phyloP scores from a whole-genome alignment of 2,329 filamentous ascomycete genomes.

The Periconia sp. region DNA sequence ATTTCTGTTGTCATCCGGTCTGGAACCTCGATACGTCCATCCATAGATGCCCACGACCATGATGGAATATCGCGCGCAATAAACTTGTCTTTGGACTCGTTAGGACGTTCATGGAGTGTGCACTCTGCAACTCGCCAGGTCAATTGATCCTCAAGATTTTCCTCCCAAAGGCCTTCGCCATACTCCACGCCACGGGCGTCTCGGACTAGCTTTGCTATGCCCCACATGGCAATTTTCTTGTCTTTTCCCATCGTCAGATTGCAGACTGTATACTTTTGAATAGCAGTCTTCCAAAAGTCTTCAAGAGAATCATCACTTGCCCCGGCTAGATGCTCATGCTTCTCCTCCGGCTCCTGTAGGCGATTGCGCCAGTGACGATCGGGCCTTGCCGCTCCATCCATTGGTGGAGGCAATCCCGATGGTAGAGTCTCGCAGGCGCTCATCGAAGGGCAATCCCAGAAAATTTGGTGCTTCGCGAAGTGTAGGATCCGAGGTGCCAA shows the following conservation, averaged over 20 bases:
- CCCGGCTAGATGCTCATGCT: slow-evolving; percentile 15
- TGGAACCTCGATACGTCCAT: slow-evolving; percentile 20
- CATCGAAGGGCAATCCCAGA: slow-evolving; percentile 34
- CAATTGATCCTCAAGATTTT: slow-evolving; percentile 31
- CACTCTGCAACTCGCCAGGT: slow-evolving; percentile 28
- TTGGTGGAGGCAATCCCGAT: slow-evolving; percentile 22
- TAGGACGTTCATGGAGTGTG: slow-evolving; percentile 12
- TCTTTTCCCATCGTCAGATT: slow-evolving; percentile 24
- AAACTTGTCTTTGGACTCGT: slow-evolving; percentile 5
- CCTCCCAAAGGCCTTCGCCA: slow-evolving; percentile 28
- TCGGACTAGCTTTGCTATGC: slow-evolving; percentile 34
- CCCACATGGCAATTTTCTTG: slow-evolving; percentile 33
- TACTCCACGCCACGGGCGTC: slow-evolving; percentile 27
- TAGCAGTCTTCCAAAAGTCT: slow-evolving; percentile 29
- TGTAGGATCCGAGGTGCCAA: slow-evolving; percentile 33
- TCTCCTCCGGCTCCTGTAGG: slow-evolving; percentile 19
- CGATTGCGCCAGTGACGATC: slow-evolving; percentile 35
- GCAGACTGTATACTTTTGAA: slow-evolving; percentile 29
- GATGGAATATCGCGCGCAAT: slow-evolving; percentile 21
- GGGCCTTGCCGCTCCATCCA: slow-evolving; percentile 19
- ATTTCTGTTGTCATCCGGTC: slow-evolving; percentile 16
- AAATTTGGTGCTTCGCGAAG: slow-evolving; percentile 28
- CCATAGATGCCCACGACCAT: slow-evolving; percentile 32
- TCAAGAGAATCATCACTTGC: slow-evolving; percentile 26
- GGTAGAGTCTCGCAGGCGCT: slow-evolving; percentile 33